phyloP scores from a whole-genome alignment of 352 stramenopile genomes.

The Lagenidium giganteum region DNA sequence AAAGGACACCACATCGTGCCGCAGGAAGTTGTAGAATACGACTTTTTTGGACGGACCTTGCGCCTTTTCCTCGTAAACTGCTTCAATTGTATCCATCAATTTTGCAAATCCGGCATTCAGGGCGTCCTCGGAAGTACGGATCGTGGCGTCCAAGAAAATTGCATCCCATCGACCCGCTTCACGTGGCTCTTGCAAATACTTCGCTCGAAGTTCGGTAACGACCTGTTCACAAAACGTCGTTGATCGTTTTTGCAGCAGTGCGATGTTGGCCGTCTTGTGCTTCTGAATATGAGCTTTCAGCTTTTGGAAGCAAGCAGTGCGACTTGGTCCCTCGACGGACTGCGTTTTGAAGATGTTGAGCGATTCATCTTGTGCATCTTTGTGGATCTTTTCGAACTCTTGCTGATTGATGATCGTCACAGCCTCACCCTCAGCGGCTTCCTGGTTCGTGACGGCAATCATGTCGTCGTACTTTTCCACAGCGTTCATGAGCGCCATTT shows the following conservation, averaged over 20 bases:
- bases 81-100: constrained; percentile 45
- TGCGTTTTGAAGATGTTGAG: constrained; percentile 58
- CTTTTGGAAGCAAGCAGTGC: constrained; percentile 61
- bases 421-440: constrained; percentile 16
- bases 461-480: constrained; percentile 49
- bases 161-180: constrained; percentile 35
- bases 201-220: constrained; percentile 25
- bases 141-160: constrained; percentile 11
- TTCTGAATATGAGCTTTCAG: constrained; percentile 72
- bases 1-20: constrained; percentile 41
- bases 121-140: no score
- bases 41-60: constrained; percentile 66
- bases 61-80: constrained; percentile 49
- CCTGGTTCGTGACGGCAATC: constrained; percentile 30
- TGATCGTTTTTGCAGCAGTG: constrained; percentile 51
- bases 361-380: constrained; percentile 67
- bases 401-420: constrained; percentile 45
- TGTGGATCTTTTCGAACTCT: constrained; percentile 72
- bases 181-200: constrained; percentile 36
- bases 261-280: constrained; percentile 44
- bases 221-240: constrained; percentile 44
- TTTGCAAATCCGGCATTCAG: no score
- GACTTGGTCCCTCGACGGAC: constrained; percentile 61
- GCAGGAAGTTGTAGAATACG: constrained; percentile 62
- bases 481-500: constrained; percentile 44